Base-by-base conservation (phyloP, 208 protist genomes). In the Crithidia acanthocephali region DNA sequence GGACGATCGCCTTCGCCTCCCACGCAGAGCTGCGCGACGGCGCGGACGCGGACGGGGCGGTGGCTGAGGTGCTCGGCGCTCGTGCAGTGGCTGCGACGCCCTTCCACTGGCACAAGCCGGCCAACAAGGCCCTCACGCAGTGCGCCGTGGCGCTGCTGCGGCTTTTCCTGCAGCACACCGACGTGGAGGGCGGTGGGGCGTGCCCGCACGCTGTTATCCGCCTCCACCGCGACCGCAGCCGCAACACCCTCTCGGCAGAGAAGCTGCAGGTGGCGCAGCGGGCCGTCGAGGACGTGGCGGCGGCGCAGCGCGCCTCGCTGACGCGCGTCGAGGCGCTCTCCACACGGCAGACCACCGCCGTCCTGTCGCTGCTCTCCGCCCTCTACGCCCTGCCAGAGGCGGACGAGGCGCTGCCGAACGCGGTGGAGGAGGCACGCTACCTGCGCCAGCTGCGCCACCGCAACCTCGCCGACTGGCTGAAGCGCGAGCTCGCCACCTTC, bases 321-420 rank as follows among this genome's bases (percentile, higher is more conserved):
- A 78, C 74, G 65, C 78, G 76, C 47, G 52, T 87, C 1, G 88
- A 91, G 74, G 37, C 42, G 11, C 80, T 77, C 20, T 84, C 87
- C n/a, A 56, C 81, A 20, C 69, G 74, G 16, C 92, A 97, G 80
- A 89, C 82, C 30, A 53, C 56, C 50, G 80, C 79, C 22, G 71
- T 95, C 27, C 20, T 95, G 18, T 70, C 55, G 27, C 84, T 97
- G 56, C 68, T 94, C 47, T 80, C 73, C 40, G 90, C 92, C 15
- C 85, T 97, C n/a, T 97, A 93, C 77, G 85, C 77, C 13, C 61
- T 97, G 25, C 90, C 90, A 2, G 92, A 94, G 48, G 68, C 55
- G 5, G 92, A 97, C 71, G 56, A 78, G 8, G 74, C 86, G 2
- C 68, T 88, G 30, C 68, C 45, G 9, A 94, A 97, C 58, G 84